Conservation (phyloP, 805 yeast species). For the Schwanniomyces occidentalis region DNA sequence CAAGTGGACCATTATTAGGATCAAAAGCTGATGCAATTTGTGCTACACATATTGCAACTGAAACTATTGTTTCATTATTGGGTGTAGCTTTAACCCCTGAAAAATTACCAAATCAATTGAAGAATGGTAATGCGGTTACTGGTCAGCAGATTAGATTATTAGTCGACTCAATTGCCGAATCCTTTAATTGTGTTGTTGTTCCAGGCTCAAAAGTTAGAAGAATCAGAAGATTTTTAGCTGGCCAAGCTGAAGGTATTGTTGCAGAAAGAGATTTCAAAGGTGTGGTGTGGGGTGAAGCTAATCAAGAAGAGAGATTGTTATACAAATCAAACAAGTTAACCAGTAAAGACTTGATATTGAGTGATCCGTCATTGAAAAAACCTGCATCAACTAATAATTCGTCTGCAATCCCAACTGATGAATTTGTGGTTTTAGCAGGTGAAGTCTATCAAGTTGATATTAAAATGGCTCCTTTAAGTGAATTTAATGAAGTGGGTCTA, state of each 20-base stretch:
- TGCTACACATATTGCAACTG: constrained; percentile 87
- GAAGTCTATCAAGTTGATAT: constrained; percentile 87
- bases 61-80: constrained; percentile 75
- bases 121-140: constrained; percentile 46
- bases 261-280: constrained; percentile 93
- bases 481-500: constrained; percentile 59
- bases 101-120: constrained; percentile 59
- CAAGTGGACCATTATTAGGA: constrained; percentile 81
- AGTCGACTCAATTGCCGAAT: constrained; percentile 84
- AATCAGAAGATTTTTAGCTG: constrained; percentile 89
- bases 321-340: constrained; percentile 33
- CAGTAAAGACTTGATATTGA: constrained; percentile 12
- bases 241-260: constrained; percentile 90
- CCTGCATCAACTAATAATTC: constrained; percentile 24
- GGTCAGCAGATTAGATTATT: constrained; percentile 70
- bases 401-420: constrained; percentile 71
- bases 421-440: constrained; percentile 71
- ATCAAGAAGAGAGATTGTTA: constrained; percentile 66
- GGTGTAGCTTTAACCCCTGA: constrained; percentile 76
- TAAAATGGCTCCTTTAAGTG: constrained; percentile 67
- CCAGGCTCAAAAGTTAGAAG: constrained; percentile 94
- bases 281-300: constrained; percentile 82
- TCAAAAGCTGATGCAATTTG: constrained; percentile 84
- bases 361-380: constrained; percentile 3
- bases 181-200: constrained; percentile 79